Percentiles rank a stretch among this genome's conserved stretches.
These are phyloP conservation scores for Tulasnella sp. DNA, from an alignment of 768 basidiomycete species.

Conservation along the genomic window DNA sequence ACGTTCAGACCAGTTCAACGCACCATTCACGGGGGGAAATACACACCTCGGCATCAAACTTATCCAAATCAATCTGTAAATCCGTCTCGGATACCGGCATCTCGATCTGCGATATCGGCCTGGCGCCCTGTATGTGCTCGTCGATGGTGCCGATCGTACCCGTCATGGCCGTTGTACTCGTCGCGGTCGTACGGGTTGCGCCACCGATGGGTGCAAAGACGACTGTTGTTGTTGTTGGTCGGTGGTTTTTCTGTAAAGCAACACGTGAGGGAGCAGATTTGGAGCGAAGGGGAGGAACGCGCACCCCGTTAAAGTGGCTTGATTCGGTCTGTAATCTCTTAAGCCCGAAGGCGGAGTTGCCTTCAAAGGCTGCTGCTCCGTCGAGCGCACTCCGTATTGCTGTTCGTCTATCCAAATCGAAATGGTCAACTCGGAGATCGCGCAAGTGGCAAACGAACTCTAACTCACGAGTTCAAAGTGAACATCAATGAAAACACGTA, in stretches of 20 bases:
- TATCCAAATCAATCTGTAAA: too few relatives aligned
- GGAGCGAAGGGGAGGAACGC: background rate
- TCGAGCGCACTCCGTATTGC: too few relatives aligned
- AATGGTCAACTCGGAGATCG: background rate
- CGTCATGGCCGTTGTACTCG: too few relatives aligned
- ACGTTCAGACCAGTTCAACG: too few relatives aligned
- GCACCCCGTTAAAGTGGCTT: background rate
- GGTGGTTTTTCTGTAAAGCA: background rate
- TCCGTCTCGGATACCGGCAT: too few relatives aligned
- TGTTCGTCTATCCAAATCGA: background rate
- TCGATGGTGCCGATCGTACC: too few relatives aligned
- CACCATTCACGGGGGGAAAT: too few relatives aligned
- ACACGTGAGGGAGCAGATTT: background rate
- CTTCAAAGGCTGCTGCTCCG: background rate
- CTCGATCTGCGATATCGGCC: too few relatives aligned
- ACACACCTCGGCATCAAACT: too few relatives aligned
- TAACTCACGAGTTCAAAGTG: background rate
- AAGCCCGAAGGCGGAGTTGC: background rate
- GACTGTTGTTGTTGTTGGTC: background rate
- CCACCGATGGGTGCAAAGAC: background rate
- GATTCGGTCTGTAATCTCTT: background rate
- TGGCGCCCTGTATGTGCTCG: too few relatives aligned
- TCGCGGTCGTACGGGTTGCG: background rate
- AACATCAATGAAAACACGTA: background rate
- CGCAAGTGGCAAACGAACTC: background rate